A percentile compares a stretch with the other conserved stretches of the same genome.
These are phyloP conservation scores for Trypanosoma rangeli DNA, from an alignment of 208 protist genomes.

Conservation along the genomic window DNA sequence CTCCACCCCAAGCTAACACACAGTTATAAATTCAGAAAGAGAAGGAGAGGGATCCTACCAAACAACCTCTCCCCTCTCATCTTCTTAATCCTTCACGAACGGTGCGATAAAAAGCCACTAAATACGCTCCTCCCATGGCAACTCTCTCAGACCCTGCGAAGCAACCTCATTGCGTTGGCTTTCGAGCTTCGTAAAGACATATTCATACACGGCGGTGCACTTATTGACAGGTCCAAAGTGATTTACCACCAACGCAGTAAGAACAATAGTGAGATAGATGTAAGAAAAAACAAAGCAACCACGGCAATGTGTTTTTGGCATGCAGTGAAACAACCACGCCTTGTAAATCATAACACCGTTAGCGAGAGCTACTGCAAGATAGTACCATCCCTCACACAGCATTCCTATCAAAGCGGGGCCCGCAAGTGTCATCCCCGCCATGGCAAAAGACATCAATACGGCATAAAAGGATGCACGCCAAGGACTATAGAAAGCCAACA, in stretches of 20 bases:
- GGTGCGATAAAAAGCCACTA: background rate
- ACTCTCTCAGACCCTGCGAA: background rate
- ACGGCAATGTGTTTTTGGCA: slow-evolving; percentile 76
- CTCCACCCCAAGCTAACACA: too few species aligned
- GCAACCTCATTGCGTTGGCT: background rate
- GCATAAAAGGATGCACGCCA: slow-evolving; percentile 88
- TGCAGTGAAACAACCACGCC: slow-evolving; percentile 75
- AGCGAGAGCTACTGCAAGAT: slow-evolving; percentile 46
- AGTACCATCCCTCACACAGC: slow-evolving; percentile 75
- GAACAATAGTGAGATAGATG: slow-evolving; percentile 76
- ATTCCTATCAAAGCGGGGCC: slow-evolving; percentile 51
- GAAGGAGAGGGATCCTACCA: background rate
- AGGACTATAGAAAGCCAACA: slow-evolving; percentile 86
- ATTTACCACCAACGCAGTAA: slow-evolving; percentile 76
- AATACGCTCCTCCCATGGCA: background rate
- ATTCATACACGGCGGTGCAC: slow-evolving; percentile 25
- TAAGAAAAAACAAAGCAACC: slow-evolving; percentile 91
- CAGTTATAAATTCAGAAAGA: too few species aligned
- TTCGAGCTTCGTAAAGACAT: slow-evolving; percentile 4
- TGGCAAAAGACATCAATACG: slow-evolving; percentile 66
- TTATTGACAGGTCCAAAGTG: slow-evolving; percentile 66
- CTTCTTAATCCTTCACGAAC: background rate
- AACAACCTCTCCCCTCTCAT: background rate
- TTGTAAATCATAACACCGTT: slow-evolving; percentile 88
- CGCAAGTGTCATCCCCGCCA: slow-evolving; percentile 61